Conservation (phyloP, 2,329 filamentous ascomycete genomes). For the Pestalotiopsis sp. region DNA sequence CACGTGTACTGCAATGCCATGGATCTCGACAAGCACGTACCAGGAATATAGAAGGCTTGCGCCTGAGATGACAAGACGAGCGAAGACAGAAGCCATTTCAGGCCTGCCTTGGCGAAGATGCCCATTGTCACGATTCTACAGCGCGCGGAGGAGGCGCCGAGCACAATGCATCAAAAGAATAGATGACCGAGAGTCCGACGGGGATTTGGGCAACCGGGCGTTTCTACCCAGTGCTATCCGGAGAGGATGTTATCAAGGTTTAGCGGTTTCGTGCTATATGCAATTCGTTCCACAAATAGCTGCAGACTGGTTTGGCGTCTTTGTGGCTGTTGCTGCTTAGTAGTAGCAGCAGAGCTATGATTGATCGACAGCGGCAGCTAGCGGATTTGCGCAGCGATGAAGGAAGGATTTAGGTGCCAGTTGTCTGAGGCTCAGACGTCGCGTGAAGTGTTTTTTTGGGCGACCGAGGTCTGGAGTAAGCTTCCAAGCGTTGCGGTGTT, state of each 20-base stretch:
- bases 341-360: background rate
- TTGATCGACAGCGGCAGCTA: background rate
- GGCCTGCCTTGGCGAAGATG: slow-evolving; percentile 23
- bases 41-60: slow-evolving; percentile 83
- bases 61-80: slow-evolving; percentile 47
- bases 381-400: background rate
- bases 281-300: slow-evolving; percentile 4
- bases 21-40: slow-evolving; percentile 49
- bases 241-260: background rate
- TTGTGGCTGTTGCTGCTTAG: background rate
- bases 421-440: slow-evolving; percentile 2
- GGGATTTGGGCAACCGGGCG: background rate
- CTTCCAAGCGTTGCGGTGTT: slow-evolving; percentile 16
- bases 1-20: background rate
- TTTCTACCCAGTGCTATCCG: background rate
- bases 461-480: background rate
- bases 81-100: slow-evolving; percentile 50
- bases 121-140: slow-evolving; percentile 22
- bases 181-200: background rate
- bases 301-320: background rate
- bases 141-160: background rate
- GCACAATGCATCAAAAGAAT: background rate
- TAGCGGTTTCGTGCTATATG: background rate
- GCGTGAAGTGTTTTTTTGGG: background rate
- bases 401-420: background rate